Base-by-base conservation (phyloP, 805 yeast genomes). In the Kodamaea sagamina region DNA sequence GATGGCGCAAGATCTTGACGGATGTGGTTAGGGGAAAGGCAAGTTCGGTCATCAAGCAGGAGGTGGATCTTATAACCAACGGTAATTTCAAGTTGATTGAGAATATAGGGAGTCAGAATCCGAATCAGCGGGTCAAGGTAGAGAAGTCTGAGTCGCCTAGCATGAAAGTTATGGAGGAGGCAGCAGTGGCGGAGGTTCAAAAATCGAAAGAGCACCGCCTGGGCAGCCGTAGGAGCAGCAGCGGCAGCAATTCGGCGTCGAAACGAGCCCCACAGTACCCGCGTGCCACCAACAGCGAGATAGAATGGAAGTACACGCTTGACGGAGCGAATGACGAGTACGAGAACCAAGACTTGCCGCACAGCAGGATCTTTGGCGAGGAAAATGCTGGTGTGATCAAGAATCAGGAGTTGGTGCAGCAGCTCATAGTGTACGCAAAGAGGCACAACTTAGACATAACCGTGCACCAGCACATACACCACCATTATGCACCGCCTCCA, bases 1-100 rank as follows among this genome's bases (percentile, higher is more conserved):
- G 97, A 48, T 90, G 97, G 97, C 76, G 97, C 52, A 89, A 86
- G 56, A 77, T 88, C 25, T 84, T 85, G 45, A 84, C 90, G 1
- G 81, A 80, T 50, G 88, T 85, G 29, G 87, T 81, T 4, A 65
- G 86, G 58, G 83, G 83, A 24, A 75, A 77, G 50, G 89, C 90
- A 0, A 61, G 71, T 32, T 71, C 72, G 5, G 70, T 67, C 18
- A 77, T 86, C 35, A 74, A 73, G 53, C 62, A 64, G 43, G 88
- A 85, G 40, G 85, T 85, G 15, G 81, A 82, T 38, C 72, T 71
- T 17, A 67, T 78, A 7, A 71, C 74, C 47, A 44, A 54, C 17
- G 61, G 57, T 2, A 50, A 49, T 17, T 27, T 42, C 11, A 32
- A 39, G 18, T 10, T 32, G 16, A 26, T 42, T 7, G 40, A 38